phyloP scores from a whole-genome alignment of 2,329 filamentous ascomycete genomes.

The Beauveria sp. region DNA sequence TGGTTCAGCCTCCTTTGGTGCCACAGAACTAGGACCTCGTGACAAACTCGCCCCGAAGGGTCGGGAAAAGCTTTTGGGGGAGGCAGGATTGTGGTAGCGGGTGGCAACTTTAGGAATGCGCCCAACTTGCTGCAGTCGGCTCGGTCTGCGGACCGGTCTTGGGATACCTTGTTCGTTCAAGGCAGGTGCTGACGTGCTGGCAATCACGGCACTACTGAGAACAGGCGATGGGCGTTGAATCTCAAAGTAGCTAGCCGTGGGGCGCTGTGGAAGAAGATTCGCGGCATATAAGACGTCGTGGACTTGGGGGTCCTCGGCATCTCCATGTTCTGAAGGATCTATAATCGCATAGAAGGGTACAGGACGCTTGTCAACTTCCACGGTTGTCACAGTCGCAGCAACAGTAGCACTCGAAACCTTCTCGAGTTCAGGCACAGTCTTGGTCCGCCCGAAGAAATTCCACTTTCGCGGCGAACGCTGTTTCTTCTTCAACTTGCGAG shows the following conservation, averaged over 20 bases:
- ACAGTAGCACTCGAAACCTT: conserved; percentile 31
- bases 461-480: conserved; percentile 51
- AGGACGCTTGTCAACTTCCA: conserved; percentile 42
- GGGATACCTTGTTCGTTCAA: not conserved
- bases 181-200: not conserved
- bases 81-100: conserved; percentile 56
- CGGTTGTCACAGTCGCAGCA: conserved; percentile 40
- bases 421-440: conserved; percentile 33
- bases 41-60: conserved; percentile 59
- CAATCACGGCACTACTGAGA: not conserved
- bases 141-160: conserved; percentile 25
- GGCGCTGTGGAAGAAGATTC: not conserved
- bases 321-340: conserved; percentile 49
- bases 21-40: conserved; percentile 22
- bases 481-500: conserved; percentile 50
- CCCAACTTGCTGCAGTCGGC: conserved; percentile 71
- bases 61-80: conserved; percentile 76
- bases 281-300: conserved; percentile 44
- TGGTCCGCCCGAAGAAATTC: conserved; percentile 55
- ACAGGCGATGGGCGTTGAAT: not conserved
- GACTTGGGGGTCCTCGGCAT: conserved; percentile 32
- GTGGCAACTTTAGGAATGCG: conserved; percentile 78
- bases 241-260: conserved; percentile 8
- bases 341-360: conserved; percentile 56
- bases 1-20: conserved; percentile 25